Evolutionary conservation across 164 flowering plant genomes (phyloP).

Genomic region (Magnolia kwangsiensis): DNA sequence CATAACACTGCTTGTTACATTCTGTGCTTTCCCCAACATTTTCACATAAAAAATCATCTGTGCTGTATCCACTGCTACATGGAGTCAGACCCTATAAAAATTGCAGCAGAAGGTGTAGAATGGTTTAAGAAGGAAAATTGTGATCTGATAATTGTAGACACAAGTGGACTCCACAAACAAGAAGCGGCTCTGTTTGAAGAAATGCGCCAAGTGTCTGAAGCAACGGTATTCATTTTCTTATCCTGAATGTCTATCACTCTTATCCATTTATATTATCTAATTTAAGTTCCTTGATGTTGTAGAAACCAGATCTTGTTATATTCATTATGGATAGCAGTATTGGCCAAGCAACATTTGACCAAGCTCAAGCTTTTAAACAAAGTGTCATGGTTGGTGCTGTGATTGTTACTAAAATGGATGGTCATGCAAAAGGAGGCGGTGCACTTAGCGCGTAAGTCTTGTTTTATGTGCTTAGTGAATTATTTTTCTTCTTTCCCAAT

Average conservation of each 20-base stretch:
- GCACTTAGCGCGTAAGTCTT: slow-evolving; percentile 37
- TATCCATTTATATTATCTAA: neutral
- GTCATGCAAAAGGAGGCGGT: slow-evolving; percentile 44
- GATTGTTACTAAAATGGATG: slow-evolving; percentile 48
- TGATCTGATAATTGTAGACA: slow-evolving; percentile 96
- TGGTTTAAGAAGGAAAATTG: slow-evolving; percentile 88
- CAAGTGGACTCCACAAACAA: slow-evolving; percentile 98
- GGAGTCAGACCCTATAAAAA: slow-evolving; percentile 95
- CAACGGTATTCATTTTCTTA: slow-evolving; percentile 56
- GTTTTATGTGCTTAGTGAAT: neutral
- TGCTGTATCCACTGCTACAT: slow-evolving; percentile 54
- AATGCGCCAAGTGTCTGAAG: slow-evolving; percentile 98
- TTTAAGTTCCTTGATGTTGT: slow-evolving; percentile 14
- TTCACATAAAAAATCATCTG: neutral
- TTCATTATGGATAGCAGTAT: slow-evolving; percentile 99
- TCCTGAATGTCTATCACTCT: neutral
- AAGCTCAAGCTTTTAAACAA: slow-evolving; percentile 96
- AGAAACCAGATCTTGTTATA: slow-evolving; percentile 98
- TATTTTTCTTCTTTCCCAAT: neutral
- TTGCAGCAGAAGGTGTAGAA: slow-evolving; percentile 97
- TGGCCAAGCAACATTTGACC: slow-evolving; percentile 99
- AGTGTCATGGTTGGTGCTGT: slow-evolving; percentile 99
- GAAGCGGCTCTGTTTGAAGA: slow-evolving; percentile 98
- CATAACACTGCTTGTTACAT: neutral
- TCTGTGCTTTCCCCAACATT: neutral